These are phyloP conservation scores for Arthrobotrys iridis DNA, from an alignment of 2,329 filamentous ascomycete genomes.

Conservation along the genomic window DNA sequence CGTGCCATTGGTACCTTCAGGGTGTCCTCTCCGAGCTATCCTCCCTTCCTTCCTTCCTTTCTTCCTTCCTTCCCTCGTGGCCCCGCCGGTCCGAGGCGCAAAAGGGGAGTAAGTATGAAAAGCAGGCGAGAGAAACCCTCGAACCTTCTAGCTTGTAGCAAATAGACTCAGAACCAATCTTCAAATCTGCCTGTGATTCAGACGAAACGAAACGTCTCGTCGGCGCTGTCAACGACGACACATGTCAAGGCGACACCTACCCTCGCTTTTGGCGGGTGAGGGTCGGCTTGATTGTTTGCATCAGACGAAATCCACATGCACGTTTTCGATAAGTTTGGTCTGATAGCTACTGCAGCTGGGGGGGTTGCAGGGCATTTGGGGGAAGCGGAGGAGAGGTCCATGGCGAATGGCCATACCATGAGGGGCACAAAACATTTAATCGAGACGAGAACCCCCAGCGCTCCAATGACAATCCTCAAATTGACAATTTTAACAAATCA, in stretches of 20 bases:
- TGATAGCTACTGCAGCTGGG: constrained; percentile 17
- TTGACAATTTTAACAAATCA: constrained; percentile 52
- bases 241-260: constrained; percentile 45
- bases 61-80: constrained; percentile 22
- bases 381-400: not conserved
- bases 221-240: constrained; percentile 15
- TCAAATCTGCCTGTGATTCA: not conserved
- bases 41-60: not conserved
- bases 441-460: constrained; percentile 12
- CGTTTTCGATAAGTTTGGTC: constrained; percentile 27
- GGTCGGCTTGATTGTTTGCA: constrained; percentile 49
- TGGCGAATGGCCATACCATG: not conserved
- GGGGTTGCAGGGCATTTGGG: not conserved
- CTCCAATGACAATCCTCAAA: constrained; percentile 42
- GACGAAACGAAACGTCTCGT: constrained; percentile 10
- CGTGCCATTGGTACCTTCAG: not conserved
- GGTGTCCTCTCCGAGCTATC: not conserved
- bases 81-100: constrained; percentile 52
- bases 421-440: constrained; percentile 2
- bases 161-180: not conserved
- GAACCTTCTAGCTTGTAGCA: constrained; percentile 48
- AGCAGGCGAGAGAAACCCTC: constrained; percentile 21
- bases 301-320: constrained; percentile 40
- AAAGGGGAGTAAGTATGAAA: constrained; percentile 34
- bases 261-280: constrained; percentile 9